Base-by-base conservation (phyloP, 2,329 filamentous ascomycete species). In the Metarhizium anisopliae region DNA sequence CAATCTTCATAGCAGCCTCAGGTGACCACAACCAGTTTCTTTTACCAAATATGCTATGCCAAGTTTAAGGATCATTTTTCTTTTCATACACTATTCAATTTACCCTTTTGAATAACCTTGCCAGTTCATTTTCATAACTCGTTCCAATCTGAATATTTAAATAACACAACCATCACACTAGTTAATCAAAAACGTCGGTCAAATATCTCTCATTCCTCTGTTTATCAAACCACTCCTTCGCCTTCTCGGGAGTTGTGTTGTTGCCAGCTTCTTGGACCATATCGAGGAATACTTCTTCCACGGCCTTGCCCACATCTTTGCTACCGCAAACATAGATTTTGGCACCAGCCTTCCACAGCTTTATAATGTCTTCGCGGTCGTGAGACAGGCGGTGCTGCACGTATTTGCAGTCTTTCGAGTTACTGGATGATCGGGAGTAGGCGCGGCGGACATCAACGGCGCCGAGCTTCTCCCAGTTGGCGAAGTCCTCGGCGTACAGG, bases 271-370 rank as follows among this genome's bases (percentile, higher is more conserved):
- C 68, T 30, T 69, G 62, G 6, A 72, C 68, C 29, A 74, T 67
- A 52, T 62, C 63, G 16, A 74, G 55, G 50, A 64, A 68, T 6
- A 70, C 70, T 6, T 72, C 70, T 57, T 74, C 71, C 16, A 83
- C 70, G 0, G 70, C 78, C 53, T 75, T 73, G 18, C 77, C 78
- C 1, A 83, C 70, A 14, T 70, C 71, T 4, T 74, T 71, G 47
- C 80, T 82, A 4, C 86, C 86, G 64, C 86, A 90, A 2, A 88
- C 78, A 62, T 81, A 89, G 0, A 86, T 69, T 62, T 79, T 79
- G 0, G 84, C 76, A 4, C 73, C 76, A 8, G 64, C 59, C 5
- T 67, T 57, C 74, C 74, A 79, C 20, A 77, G 63, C 25, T 66
- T 59, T 14, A 63, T 58, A 2, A 76, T 59, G 43, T 74, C 69